phyloP scores from a whole-genome alignment of 75 land plant species.

The Isoetes taiwanensis region DNA sequence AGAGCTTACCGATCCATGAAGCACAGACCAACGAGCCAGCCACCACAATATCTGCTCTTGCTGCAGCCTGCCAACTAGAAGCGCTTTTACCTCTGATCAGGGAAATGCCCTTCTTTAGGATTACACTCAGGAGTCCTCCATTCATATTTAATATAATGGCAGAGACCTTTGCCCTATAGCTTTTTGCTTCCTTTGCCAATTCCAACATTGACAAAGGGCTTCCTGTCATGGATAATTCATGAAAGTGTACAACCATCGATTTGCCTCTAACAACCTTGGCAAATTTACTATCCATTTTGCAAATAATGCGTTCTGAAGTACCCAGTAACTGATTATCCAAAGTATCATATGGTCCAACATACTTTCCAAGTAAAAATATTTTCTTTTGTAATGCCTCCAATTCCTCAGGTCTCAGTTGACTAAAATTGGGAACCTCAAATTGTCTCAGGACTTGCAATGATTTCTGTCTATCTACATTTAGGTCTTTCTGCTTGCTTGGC shows the following conservation, averaged over 20 bases:
- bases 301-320: constrained; percentile 33
- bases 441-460: too few relatives aligned
- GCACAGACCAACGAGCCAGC: constrained; percentile 93
- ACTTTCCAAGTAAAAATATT: constrained; percentile 55
- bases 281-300: constrained; percentile 50
- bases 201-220: constrained; percentile 98
- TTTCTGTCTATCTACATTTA: too few relatives aligned
- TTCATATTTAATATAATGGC: constrained; percentile 65
- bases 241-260: constrained; percentile 57
- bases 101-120: constrained; percentile 45
- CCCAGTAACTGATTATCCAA: constrained; percentile 47
- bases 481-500: too few relatives aligned
- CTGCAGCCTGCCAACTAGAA: constrained; percentile 61
- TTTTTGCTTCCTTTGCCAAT: constrained; percentile 63
- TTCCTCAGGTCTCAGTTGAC: too few relatives aligned
- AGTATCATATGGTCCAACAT: constrained; percentile 80
- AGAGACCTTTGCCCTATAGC: constrained; percentile 77
- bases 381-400: too few relatives aligned
- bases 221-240: constrained; percentile 96
- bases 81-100: constrained; percentile 54
- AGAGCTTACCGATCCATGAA: constrained; percentile 81
- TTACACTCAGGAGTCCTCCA: constrained; percentile 75
- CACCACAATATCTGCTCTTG: constrained; percentile 67
- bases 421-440: too few relatives aligned
- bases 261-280: constrained; percentile 52